Conservation (phyloP, 1,139 yeast species). For the Chernovozyma sophiae-reginae region DNA sequence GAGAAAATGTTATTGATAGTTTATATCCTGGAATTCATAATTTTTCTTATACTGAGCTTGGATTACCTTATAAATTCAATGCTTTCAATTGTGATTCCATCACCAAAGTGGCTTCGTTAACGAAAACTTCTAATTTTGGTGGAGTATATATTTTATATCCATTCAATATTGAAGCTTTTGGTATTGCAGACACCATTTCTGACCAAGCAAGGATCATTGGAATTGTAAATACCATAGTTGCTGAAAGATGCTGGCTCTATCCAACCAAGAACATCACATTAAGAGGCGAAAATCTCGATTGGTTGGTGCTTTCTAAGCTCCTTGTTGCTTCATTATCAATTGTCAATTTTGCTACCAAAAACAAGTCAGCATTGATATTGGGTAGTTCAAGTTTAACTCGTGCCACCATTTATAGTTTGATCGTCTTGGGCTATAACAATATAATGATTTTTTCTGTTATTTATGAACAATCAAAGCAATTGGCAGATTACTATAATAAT, state of each 20-base stretch:
- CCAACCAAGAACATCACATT: conserved; percentile 9
- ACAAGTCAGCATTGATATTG: conserved; percentile 12
- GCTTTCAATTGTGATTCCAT: conserved; percentile 7
- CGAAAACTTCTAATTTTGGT: conserved; percentile 12
- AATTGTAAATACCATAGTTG: conserved; percentile 10
- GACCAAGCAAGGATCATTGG: conserved; percentile 13
- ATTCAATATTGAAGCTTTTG: conserved; percentile 9
- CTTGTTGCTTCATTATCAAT: conserved; percentile 11
- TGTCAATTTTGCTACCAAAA: conserved; percentile 11
- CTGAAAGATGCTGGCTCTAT: conserved; percentile 9
- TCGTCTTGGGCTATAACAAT: conserved; percentile 11
- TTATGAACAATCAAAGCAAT: conserved; percentile 5
- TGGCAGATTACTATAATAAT: conserved; percentile 8
- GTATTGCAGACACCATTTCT: conserved; percentile 10
- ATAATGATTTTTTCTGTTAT: conserved; percentile 11
- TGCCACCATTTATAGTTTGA: conserved; percentile 14
- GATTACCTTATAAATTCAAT: conserved; percentile 9
- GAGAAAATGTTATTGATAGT: conserved; percentile 6
- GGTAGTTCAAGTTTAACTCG: conserved; percentile 13
- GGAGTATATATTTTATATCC: conserved; percentile 13
- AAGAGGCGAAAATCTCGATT: conserved; percentile 15
- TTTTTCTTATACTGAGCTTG: conserved; percentile 8
- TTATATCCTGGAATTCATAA: conserved; percentile 10
- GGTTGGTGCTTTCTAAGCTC: conserved; percentile 11
- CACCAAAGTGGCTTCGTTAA: conserved; percentile 7